Evolutionary conservation across 495 filamentous ascomycete species (phyloP).

Genomic region (Apodospora peruviana): DNA sequence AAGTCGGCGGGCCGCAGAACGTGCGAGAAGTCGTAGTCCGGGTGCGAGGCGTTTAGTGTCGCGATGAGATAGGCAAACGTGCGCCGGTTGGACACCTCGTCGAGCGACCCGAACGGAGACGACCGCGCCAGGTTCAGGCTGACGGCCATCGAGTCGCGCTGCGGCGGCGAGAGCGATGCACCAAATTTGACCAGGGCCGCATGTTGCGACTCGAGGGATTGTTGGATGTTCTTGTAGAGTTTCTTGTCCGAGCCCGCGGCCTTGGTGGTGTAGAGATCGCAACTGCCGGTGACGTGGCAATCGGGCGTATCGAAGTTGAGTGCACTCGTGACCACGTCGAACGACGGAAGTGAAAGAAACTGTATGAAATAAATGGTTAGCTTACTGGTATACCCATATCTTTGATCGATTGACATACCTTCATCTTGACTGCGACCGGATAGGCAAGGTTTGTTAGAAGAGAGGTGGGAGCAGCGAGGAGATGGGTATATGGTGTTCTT

Average conservation of each 20-base stretch:
- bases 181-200: constrained; percentile 78
- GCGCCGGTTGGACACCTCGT: constrained; percentile 77
- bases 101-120: constrained; percentile 85
- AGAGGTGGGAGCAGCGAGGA: background rate
- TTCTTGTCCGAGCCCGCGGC: constrained; percentile 93
- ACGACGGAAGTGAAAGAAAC: constrained; percentile 86
- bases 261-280: constrained; percentile 96
- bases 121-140: constrained; percentile 73
- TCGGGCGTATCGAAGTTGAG: constrained; percentile 92
- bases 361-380: constrained; percentile 32
- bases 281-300: constrained; percentile 81
- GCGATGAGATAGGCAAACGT: constrained; percentile 96
- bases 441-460: background rate
- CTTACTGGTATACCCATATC: background rate
- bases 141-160: constrained; percentile 48
- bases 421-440: constrained; percentile 29
- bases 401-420: constrained; percentile 19
- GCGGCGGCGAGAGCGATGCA: constrained; percentile 73
- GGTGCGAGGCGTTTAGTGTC: constrained; percentile 93
- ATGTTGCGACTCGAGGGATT: constrained; percentile 82
- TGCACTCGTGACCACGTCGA: constrained; percentile 81
- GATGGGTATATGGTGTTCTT: too few species aligned
- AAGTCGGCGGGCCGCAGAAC: constrained; percentile 85
- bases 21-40: constrained; percentile 96
- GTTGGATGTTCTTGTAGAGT: constrained; percentile 89